phyloP scores from a whole-genome alignment of 768 basidiomycete genomes.

The Sporobolomyces phaffii region DNA sequence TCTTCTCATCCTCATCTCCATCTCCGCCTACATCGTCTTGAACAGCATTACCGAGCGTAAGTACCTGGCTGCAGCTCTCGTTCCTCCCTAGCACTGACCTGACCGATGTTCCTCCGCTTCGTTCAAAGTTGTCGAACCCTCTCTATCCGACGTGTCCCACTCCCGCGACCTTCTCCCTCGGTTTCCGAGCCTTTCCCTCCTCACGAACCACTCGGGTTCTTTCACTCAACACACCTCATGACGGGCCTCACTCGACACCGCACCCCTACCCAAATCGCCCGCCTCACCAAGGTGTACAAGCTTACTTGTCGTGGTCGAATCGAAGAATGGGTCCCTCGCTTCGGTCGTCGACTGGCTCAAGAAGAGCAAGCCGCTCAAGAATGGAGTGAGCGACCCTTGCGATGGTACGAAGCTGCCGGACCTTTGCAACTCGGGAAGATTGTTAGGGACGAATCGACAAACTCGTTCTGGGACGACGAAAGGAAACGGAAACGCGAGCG shows the following conservation, averaged over 20 bases:
- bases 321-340: not conserved
- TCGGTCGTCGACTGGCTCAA: not conserved
- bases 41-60: too few species aligned
- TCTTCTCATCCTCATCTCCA: not conserved
- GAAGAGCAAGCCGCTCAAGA: not conserved
- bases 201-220: not conserved
- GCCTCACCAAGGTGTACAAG: not conserved
- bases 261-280: not conserved
- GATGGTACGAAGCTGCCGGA: not conserved
- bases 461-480: not conserved
- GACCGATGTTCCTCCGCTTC: not conserved
- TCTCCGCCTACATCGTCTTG: not conserved
- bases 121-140: too few species aligned
- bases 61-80: too few species aligned
- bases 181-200: not conserved
- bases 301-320: not conserved
- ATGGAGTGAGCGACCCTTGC: not conserved
- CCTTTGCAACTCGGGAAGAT: not conserved
- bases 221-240: slow-evolving; percentile 4
- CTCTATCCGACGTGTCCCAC: too few species aligned
- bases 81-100: too few species aligned
- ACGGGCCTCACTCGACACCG: not conserved
- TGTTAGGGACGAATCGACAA: not conserved
- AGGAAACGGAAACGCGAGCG: not conserved
- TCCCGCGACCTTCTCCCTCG: not conserved